These are phyloP conservation scores for Alternaria sp. DNA, from an alignment of 2,329 filamentous ascomycete genomes.

Conservation along the genomic window DNA sequence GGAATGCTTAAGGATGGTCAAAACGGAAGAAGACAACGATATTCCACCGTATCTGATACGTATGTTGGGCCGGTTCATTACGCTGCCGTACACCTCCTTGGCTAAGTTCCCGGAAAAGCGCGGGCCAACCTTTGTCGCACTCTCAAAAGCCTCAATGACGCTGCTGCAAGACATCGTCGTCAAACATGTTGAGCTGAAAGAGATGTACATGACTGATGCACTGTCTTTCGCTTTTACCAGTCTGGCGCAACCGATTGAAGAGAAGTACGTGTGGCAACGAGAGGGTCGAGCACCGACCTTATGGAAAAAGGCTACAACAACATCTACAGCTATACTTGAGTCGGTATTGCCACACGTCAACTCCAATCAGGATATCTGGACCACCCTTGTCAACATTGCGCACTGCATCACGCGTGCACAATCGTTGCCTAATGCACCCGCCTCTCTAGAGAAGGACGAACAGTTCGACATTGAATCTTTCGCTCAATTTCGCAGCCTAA, in stretches of 20 bases:
- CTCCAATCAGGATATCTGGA: conserved; percentile 66
- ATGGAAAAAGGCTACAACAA: conserved; percentile 81
- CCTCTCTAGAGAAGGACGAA: conserved; percentile 65
- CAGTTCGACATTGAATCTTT: conserved; percentile 82
- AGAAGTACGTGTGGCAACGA: conserved; percentile 81
- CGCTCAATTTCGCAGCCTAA: conserved; percentile 68
- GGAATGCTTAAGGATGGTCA: conserved; percentile 70
- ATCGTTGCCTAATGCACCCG: conserved; percentile 45
- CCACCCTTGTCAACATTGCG: conserved; percentile 50
- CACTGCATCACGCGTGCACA: conserved; percentile 48
- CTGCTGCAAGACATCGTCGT: conserved; percentile 68
- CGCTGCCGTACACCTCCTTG: conserved; percentile 66
- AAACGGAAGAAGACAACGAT: conserved; percentile 69
- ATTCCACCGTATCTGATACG: conserved; percentile 72
- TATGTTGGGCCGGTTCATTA: conserved; percentile 73
- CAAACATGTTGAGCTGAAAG: conserved; percentile 64
- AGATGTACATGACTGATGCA: conserved; percentile 73
- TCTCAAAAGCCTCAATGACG: conserved; percentile 81
- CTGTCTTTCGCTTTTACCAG: conserved; percentile 70
- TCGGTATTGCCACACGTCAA: conserved; percentile 63
- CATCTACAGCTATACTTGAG: conserved; percentile 71
- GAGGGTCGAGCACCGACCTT: conserved; percentile 73
- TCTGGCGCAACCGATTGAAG: conserved; percentile 70
- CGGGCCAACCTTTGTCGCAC: conserved; percentile 83
- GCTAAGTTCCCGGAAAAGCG: conserved; percentile 28